Evolutionary conservation across 2,329 filamentous ascomycete genomes (phyloP).

Genomic region (Hymenoscyphus fructigenus): DNA sequence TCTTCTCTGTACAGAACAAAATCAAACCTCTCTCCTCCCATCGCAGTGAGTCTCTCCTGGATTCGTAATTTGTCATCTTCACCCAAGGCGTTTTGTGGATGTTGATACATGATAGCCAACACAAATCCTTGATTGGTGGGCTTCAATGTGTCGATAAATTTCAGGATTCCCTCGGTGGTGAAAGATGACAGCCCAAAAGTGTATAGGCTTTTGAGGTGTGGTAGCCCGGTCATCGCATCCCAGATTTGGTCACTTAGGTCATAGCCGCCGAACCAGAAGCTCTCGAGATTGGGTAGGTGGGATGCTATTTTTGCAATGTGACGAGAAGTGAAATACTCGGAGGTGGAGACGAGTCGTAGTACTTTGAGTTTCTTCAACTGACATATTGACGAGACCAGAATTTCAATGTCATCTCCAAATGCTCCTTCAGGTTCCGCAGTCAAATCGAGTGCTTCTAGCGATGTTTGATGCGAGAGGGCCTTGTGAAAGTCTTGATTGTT

Average conservation of each 20-base stretch:
- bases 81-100: slow-evolving; percentile 30
- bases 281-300: slow-evolving; percentile 47
- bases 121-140: slow-evolving; percentile 36
- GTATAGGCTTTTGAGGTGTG: slow-evolving; percentile 43
- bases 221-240: neutral
- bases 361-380: slow-evolving; percentile 50
- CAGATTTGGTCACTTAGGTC: slow-evolving; percentile 52
- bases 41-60: slow-evolving; percentile 29
- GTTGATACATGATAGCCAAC: slow-evolving; percentile 37
- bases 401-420: slow-evolving; percentile 47
- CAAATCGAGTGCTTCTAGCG: slow-evolving; percentile 47
- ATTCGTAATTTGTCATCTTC: slow-evolving; percentile 32
- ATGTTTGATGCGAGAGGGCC: slow-evolving; percentile 50
- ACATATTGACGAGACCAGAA: slow-evolving; percentile 51
- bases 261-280: slow-evolving; percentile 55
- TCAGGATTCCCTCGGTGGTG: slow-evolving; percentile 48
- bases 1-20: slow-evolving; percentile 35
- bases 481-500: slow-evolving; percentile 52
- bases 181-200: slow-evolving; percentile 57
- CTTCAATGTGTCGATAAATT: slow-evolving; percentile 42
- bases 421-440: slow-evolving; percentile 47
- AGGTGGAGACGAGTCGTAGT: slow-evolving; percentile 52
- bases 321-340: slow-evolving; percentile 48
- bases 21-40: slow-evolving; percentile 38
- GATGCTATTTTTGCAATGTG: slow-evolving; percentile 50